These are phyloP conservation scores for Straminergon stramineum DNA, from an alignment of 225 moss, liverwort and hornwort genomes.

Conservation along the genomic window DNA sequence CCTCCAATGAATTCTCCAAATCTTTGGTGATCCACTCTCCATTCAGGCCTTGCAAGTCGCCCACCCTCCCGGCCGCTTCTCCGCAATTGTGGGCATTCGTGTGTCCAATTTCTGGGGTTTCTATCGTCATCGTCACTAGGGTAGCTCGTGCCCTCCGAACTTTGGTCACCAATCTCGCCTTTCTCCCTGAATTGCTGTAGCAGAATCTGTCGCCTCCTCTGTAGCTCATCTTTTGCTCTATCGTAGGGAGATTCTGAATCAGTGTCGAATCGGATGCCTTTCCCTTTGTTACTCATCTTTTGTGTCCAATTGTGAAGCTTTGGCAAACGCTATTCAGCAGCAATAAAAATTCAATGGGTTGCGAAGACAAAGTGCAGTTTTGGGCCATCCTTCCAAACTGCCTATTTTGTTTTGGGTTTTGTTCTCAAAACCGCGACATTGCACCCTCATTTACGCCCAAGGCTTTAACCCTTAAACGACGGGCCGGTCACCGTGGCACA, in stretches of 20 bases:
- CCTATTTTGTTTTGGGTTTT: not conserved
- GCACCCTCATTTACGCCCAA: not conserved
- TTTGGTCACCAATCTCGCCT: not conserved
- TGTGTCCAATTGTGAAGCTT: not conserved
- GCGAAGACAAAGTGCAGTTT: not conserved
- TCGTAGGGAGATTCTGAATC: not conserved
- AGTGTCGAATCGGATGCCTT: not conserved
- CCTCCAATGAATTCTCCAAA: not conserved
- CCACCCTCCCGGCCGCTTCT: not conserved
- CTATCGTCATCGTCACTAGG: not conserved
- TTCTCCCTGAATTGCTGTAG: not conserved
- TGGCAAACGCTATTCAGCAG: too few species aligned
- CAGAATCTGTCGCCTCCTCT: not conserved
- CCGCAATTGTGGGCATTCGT: not conserved
- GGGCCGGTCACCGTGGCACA: too few species aligned
- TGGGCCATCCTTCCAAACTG: not conserved
- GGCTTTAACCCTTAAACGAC: too few species aligned
- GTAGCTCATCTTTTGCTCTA: not conserved
- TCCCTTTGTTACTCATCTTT: not conserved
- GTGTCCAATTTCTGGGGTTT: not conserved
- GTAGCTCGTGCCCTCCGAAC: too few species aligned
- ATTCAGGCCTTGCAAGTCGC: not conserved
- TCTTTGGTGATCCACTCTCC: not conserved
- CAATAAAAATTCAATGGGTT: not conserved
- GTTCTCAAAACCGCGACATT: not conserved